Evolutionary conservation across 768 basidiomycete species (phyloP), one percentile per base, ranked within the genome.

Genomic region (Dendrothele bispora): DNA sequence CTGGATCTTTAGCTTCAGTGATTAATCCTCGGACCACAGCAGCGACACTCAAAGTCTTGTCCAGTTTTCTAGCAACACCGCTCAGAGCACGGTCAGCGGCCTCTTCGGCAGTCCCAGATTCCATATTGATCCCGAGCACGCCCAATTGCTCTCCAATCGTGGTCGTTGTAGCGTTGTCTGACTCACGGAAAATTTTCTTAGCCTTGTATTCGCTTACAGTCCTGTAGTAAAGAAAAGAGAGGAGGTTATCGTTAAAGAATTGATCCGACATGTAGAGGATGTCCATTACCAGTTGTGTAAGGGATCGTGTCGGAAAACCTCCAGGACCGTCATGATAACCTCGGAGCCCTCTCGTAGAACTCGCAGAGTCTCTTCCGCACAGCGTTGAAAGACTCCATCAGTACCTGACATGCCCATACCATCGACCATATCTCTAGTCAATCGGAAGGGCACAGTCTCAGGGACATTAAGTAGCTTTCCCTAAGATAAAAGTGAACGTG

Each of bases 281-380:
- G 12, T 81, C 28, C n/a, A n/a, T n/a, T 40, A 92, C 95, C 95
- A 98, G 25, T 83, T 86, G 57, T 98, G 90, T 17, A 99, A 76
- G 5, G 97, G 95, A 64, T 99, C 95, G 60, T 95, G 83, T 64
- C 90, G 92, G 81, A 98, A 97, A 12, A 98, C 95, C 59, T 97
- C 95, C 29, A 99, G 75, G 3, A 99, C 88, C 1, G 95, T 98
- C 79, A 94, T 82, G 59, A 99, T 86, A 37, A 95, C 82, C 27
- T 85, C 88, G 0, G 91, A 90, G 8, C 84, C 80, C 30, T 88
- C 84, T 10, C 95, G 80, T 27, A 98, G 72, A 4, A 99, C 95
- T 11, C 94, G 83, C 6, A 99, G 68, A 0, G 95, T 97, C 65
- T 98, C 91, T 67, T 99, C 94, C 1, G 92, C 86, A 60, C 95